phyloP scores from a whole-genome alignment of 2,329 filamentous ascomycete species.

The Rutstroemia sydowiana region DNA sequence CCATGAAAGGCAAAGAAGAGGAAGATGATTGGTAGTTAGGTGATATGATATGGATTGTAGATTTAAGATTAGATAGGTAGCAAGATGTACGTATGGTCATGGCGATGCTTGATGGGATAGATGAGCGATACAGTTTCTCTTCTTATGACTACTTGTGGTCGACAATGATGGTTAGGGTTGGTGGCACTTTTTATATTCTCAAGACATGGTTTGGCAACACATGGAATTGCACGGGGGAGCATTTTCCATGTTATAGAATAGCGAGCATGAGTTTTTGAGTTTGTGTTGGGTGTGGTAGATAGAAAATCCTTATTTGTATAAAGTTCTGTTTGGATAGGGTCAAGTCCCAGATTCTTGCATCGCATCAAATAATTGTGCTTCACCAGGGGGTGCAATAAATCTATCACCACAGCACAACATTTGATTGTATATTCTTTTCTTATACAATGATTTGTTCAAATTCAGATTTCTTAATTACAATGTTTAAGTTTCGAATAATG shows the following conservation, averaged over 20 bases:
- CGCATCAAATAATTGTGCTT: too few species aligned
- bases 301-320: slow-evolving; percentile 3
- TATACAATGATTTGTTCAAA: too few species aligned
- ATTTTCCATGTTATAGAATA: not conserved
- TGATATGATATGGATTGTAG: too few species aligned
- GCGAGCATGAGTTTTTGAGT: not conserved
- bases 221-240: not conserved
- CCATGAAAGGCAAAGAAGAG: slow-evolving; percentile 39
- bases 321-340: slow-evolving; percentile 2
- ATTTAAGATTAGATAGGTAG: too few species aligned
- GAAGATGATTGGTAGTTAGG: slow-evolving; percentile 29
- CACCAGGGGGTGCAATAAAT: too few species aligned
- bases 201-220: not conserved
- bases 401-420: too few species aligned
- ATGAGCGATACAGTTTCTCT: not conserved
- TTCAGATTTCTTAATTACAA: too few species aligned
- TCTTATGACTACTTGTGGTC: not conserved
- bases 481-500: too few species aligned
- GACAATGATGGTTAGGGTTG: not conserved
- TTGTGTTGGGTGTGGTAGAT: not conserved
- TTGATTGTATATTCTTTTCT: too few species aligned
- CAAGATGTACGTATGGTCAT: not conserved
- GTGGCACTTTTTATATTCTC: not conserved
- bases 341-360: not conserved
- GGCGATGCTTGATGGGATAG: not conserved